phyloP scores from a whole-genome alignment of 352 stramenopile species.

The Aphanomyces astaci region DNA sequence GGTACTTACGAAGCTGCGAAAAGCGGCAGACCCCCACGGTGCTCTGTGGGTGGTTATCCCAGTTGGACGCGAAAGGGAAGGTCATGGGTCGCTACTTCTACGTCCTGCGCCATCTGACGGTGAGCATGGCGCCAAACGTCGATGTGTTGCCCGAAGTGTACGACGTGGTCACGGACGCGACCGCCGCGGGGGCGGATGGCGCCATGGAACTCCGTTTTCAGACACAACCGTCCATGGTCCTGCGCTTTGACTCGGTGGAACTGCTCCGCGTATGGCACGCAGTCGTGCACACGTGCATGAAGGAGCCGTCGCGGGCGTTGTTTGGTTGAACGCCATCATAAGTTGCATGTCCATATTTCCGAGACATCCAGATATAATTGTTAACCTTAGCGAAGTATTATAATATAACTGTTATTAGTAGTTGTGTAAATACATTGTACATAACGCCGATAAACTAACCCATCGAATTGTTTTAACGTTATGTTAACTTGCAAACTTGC shows the following conservation, averaged over 20 bases:
- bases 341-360: background rate
- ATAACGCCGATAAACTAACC: too few relatives aligned
- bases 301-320: slow-evolving; percentile 2
- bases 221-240: slow-evolving; percentile 38
- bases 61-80: slow-evolving; percentile 29
- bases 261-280: slow-evolving; percentile 14
- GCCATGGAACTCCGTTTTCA: slow-evolving; percentile 61
- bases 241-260: slow-evolving; percentile 10
- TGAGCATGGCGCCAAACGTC: slow-evolving; percentile 69
- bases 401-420: too few relatives aligned
- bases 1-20: slow-evolving; percentile 20
- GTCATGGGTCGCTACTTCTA: slow-evolving; percentile 50
- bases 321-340: background rate
- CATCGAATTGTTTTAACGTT: too few relatives aligned
- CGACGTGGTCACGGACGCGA: slow-evolving; percentile 52
- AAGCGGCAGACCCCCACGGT: slow-evolving; percentile 59
- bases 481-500: too few relatives aligned
- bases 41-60: slow-evolving; percentile 74
- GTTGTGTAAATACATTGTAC: too few relatives aligned
- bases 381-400: too few relatives aligned
- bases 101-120: slow-evolving; percentile 55
- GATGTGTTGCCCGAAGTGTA: slow-evolving; percentile 68
- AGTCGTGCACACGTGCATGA: slow-evolving; percentile 15
- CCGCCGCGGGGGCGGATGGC: slow-evolving; percentile 47
- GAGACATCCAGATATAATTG: too few relatives aligned